These are phyloP conservation scores for Brassica balearica DNA, from an alignment of 441 rosid species.

Conservation along the genomic window DNA sequence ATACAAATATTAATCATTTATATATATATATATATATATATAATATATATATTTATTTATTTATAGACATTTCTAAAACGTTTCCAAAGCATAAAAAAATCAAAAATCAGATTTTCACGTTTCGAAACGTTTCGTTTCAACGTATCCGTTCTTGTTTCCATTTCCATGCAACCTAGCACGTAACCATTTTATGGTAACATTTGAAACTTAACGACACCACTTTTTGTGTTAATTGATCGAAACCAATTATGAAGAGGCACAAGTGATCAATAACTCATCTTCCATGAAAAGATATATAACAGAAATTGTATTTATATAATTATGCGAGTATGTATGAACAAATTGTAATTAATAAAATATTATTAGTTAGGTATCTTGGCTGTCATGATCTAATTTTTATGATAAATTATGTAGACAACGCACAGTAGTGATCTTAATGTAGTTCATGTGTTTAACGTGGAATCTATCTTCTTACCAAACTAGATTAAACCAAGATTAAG, in stretches of 20 bases:
- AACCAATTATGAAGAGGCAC: neutral
- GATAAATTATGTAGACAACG: constrained; percentile 13
- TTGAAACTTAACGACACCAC: neutral
- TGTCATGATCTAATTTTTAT: neutral
- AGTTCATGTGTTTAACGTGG: constrained; percentile 4
- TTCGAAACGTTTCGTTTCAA: too few species aligned
- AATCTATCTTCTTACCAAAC: constrained; percentile 7
- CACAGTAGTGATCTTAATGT: constrained; percentile 24
- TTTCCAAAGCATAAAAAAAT: too few species aligned
- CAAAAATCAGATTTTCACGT: too few species aligned
- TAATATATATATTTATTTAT: too few species aligned
- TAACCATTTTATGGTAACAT: neutral
- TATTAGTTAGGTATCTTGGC: constrained; percentile 6
- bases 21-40: too few species aligned
- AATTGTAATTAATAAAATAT: neutral
- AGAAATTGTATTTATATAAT: too few species aligned
- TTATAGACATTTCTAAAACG: too few species aligned
- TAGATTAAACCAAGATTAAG: neutral
- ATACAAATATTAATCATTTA: too few species aligned
- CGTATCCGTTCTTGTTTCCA: too few species aligned
- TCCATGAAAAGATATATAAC: too few species aligned
- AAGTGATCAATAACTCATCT: too few species aligned
- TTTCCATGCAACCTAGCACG: too few species aligned
- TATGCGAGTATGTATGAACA: neutral
- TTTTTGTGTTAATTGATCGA: neutral